Percentiles rank a stretch among this genome's conserved stretches.
phyloP scores from a whole-genome alignment of 306 rosid species.

The Styphnolobium japonicum region DNA sequence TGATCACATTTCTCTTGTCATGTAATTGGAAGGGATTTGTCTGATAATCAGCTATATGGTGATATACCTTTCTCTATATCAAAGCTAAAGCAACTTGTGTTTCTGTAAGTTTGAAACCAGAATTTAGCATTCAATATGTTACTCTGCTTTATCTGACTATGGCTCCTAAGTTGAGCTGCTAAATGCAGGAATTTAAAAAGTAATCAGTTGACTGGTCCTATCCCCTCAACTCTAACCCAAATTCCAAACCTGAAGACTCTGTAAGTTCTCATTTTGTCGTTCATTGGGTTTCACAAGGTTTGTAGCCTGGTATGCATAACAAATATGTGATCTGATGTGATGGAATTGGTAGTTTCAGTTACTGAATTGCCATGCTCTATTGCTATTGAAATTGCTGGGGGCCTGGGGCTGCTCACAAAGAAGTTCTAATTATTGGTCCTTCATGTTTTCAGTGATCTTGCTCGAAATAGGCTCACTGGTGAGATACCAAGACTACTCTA shows the following conservation, averaged over 20 bases:
- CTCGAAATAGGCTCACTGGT: slow-evolving; percentile 69
- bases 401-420: not conserved
- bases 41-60: slow-evolving; percentile 70
- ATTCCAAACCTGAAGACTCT: slow-evolving; percentile 84
- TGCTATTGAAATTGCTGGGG: no score
- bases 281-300: not conserved
- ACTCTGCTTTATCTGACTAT: not conserved
- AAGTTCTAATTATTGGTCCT: not conserved
- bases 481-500: slow-evolving; percentile 87
- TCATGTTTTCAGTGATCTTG: slow-evolving; percentile 65
- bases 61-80: slow-evolving; percentile 83
- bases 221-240: slow-evolving; percentile 81
- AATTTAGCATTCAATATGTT: not conserved
- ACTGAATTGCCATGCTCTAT: not conserved
- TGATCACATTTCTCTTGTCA: not conserved
- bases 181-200: slow-evolving; percentile 64
- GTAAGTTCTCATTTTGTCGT: slow-evolving; percentile 33
- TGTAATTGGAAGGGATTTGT: slow-evolving; percentile 58
- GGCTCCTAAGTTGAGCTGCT: not conserved
- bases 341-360: not conserved
- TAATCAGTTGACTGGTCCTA: slow-evolving; percentile 82
- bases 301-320: not conserved
- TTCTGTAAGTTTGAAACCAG: slow-evolving; percentile 49
- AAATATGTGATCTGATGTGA: not conserved
- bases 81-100: slow-evolving; percentile 77